phyloP scores from a whole-genome alignment of 371 early-diverging fungal species.

The Apophysomyces variabilis region DNA sequence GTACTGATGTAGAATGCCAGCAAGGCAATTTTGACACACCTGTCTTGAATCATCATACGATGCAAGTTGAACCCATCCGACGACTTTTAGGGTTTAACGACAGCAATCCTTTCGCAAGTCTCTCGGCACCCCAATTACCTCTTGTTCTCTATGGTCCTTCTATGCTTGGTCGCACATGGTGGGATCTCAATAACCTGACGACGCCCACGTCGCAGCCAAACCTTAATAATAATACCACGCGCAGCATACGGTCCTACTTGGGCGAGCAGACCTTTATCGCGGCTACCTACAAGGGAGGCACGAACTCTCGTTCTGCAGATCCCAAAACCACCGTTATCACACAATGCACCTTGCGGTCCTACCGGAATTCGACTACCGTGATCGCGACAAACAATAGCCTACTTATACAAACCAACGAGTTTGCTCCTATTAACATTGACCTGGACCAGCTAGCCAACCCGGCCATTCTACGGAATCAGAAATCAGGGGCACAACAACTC shows the following conservation, averaged over 20 bases:
- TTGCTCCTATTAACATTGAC: not conserved
- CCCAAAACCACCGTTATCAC: not conserved
- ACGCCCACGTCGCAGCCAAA: not conserved
- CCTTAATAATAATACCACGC: not conserved
- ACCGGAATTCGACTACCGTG: conserved; percentile 11
- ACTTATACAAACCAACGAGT: not conserved
- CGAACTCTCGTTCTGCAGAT: not conserved
- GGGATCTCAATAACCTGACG: conserved; percentile 18
- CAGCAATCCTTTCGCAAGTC: not conserved
- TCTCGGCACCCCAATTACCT: conserved; percentile 3
- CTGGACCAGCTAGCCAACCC: not conserved
- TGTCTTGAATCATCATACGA: conserved; percentile 10
- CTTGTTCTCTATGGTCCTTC: conserved; percentile 14
- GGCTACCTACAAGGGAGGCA: not conserved
- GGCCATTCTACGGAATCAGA: not conserved
- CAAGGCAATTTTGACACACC: conserved; percentile 14
- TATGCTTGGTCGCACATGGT: conserved; percentile 17
- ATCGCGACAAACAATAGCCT: not conserved
- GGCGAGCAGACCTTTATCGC: conserved; percentile 19
- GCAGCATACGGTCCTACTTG: not conserved
- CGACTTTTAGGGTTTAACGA: not conserved
- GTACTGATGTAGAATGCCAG: conserved; percentile 11
- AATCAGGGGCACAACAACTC: not conserved
- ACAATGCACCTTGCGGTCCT: conserved; percentile 17
- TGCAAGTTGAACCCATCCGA: not conserved